phyloP scores from a whole-genome alignment of 1,284 basidiomycete genomes.

The Papiliotrema nemorosa region DNA sequence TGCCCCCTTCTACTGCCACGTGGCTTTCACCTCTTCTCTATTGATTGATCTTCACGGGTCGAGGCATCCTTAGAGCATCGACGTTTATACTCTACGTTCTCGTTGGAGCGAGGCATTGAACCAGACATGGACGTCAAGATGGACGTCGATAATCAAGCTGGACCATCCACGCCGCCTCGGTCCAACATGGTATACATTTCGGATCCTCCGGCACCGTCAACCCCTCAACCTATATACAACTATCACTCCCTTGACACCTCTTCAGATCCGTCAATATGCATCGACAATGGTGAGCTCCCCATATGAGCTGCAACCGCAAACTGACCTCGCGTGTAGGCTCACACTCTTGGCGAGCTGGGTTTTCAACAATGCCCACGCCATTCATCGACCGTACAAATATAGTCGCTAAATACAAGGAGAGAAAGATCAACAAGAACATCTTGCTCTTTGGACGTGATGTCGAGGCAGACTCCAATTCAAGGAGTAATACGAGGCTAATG shows the following conservation, averaged over 20 bases:
- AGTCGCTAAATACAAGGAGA: conserved; percentile 78
- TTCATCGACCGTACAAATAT: conserved; percentile 65
- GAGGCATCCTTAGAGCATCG: no score
- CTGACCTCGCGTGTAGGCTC: conserved; percentile 54
- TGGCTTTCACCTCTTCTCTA: no score
- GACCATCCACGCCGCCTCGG: conserved; percentile 20
- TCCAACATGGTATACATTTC: conserved; percentile 30
- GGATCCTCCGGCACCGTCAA: conserved; percentile 19
- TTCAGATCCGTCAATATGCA: conserved; percentile 58
- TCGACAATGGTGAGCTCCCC: conserved; percentile 71
- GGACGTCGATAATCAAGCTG: conserved; percentile 13
- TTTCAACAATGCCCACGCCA: conserved; percentile 53
- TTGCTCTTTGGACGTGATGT: conserved; percentile 79
- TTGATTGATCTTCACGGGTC: no score
- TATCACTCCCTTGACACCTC: conserved; percentile 30
- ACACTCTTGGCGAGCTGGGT: conserved; percentile 84
- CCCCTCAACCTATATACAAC: conserved; percentile 29
- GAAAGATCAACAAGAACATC: conserved; percentile 72
- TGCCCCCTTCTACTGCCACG: no score
- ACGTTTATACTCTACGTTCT: no score
- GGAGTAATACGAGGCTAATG: conserved; percentile 69
- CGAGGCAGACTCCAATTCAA: conserved; percentile 76
- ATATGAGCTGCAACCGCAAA: not conserved
- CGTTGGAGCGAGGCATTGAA: no score
- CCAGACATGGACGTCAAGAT: not conserved